A percentile compares a stretch with the other conserved stretches of the same genome.
Evolutionary conservation across 2,329 filamentous ascomycete species (phyloP).

Genomic region (Parastagonospora avenae): DNA sequence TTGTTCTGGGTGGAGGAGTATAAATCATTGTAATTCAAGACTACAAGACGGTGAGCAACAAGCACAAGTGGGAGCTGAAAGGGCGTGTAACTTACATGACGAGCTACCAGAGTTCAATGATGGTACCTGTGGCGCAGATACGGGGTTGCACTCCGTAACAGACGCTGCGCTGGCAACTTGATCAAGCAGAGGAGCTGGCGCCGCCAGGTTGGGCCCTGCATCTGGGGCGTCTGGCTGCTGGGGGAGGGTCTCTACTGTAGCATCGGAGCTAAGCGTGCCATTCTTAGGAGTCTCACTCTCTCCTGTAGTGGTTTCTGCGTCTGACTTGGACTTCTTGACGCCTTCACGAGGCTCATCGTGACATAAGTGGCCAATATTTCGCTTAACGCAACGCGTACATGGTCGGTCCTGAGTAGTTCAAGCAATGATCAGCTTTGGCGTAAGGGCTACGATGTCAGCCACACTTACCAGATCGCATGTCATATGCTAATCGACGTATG

Average conservation of each 20-base stretch:
- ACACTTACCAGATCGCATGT: slow-evolving; percentile 57
- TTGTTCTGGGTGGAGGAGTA: slow-evolving; percentile 73
- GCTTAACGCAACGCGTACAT: slow-evolving; percentile 96
- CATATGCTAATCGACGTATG: slow-evolving; percentile 52
- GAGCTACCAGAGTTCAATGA: slow-evolving; percentile 68
- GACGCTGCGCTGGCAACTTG: slow-evolving; percentile 56
- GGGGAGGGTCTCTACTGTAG: slow-evolving; percentile 30
- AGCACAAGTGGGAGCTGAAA: slow-evolving; percentile 23
- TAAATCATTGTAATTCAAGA: slow-evolving; percentile 84
- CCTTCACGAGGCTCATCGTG: slow-evolving; percentile 92
- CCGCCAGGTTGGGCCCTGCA: slow-evolving; percentile 46
- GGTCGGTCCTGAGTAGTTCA: slow-evolving; percentile 75
- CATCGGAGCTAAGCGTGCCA: slow-evolving; percentile 38
- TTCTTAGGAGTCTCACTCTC: slow-evolving; percentile 38
- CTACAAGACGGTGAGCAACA: slow-evolving; percentile 54
- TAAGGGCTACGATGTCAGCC: slow-evolving; percentile 7
- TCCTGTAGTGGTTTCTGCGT: slow-evolving; percentile 44
- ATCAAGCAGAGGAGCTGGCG: slow-evolving; percentile 40
- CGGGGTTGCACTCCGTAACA: slow-evolving; percentile 73
- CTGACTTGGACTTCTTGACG: slow-evolving; percentile 77
- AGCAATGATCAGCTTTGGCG: slow-evolving; percentile 42
- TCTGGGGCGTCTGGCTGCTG: slow-evolving; percentile 40
- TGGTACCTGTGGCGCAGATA: slow-evolving; percentile 69
- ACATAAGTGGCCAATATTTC: slow-evolving; percentile 97
- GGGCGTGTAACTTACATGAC: slow-evolving; percentile 68